phyloP scores from a whole-genome alignment of 148 eudicot species.

The Rheum nobile region DNA sequence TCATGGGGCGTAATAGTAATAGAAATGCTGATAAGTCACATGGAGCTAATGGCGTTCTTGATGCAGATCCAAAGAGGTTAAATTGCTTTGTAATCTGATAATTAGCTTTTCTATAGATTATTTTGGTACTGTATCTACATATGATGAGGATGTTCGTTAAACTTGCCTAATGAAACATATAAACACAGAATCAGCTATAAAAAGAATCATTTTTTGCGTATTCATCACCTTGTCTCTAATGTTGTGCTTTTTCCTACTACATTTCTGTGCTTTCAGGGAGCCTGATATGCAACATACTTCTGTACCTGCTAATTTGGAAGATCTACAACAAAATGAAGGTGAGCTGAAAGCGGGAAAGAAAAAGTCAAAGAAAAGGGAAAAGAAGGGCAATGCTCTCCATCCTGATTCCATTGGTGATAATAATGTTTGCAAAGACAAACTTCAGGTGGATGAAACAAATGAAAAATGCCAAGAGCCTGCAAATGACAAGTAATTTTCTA shows the following conservation, averaged over 20 bases:
- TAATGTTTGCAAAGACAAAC: constrained; percentile 8
- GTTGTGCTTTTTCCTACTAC: neutral
- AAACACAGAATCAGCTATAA: neutral
- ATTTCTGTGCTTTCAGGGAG: constrained; percentile 12
- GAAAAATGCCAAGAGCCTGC: neutral
- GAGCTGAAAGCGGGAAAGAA: constrained; percentile 13
- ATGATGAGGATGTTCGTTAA: neutral
- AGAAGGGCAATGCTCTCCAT: constrained; percentile 14
- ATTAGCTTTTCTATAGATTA: neutral
- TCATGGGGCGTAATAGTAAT: neutral
- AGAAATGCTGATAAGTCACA: neutral
- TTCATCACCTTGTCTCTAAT: neutral
- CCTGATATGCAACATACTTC: neutral
- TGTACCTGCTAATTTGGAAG: neutral
- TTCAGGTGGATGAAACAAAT: constrained; percentile 9
- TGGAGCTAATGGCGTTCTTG: neutral
- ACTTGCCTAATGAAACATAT: neutral
- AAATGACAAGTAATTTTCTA: neutral
- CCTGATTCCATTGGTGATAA: constrained; percentile 1
- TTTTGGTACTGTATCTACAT: neutral
- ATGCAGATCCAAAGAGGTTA: constrained; percentile 34
- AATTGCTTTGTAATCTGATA: constrained; percentile 2
- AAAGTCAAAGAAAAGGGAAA: constrained; percentile 21
- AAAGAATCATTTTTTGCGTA: neutral
- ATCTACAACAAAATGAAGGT: constrained; percentile 3